Evolutionary conservation across 306 rosid genomes (phyloP), one percentile per base, ranked within the genome.

Genomic region (Urtica urens): DNA sequence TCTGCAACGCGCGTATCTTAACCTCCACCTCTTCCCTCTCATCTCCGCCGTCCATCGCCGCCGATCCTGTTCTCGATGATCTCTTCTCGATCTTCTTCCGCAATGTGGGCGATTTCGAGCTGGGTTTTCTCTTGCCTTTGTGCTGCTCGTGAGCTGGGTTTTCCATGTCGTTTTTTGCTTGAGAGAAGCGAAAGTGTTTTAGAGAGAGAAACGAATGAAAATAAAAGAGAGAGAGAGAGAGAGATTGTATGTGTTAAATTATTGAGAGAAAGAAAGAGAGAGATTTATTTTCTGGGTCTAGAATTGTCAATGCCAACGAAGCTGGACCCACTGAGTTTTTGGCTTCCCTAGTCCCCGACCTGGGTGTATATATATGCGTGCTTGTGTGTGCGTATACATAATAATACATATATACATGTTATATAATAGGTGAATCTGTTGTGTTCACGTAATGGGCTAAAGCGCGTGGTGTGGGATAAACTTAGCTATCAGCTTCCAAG

Each of bases 301-400:
- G 75, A 83, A 88, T 76, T 88, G 95, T 77, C 80, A 81, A 84
- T 72, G 93, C 82, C 93, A 84, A 81, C 93, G 80, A 81, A 81
- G 90, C 82, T 50, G 73, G 92, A 52, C 81, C 93, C 93, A 67
- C 72, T 31, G 7, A 1, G 24, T 38, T 63, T 73, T 68, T 74
- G 81, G 52, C 54, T 49, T 66, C 57, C 65, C 51, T 40, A 51
- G 42, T 77, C 68, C 50, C 38, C 56, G 41, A 63, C 68, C 59
- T 58, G 57, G 61, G n/a, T 28, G 11, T n/a, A n/a, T n/a, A n/a
- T n/a, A n/a, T n/a, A n/a, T n/a, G n/a, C n/a, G n/a, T n/a, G n/a
- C n/a, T n/a, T n/a, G n/a, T n/a, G n/a, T n/a, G n/a, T n/a, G n/a
- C n/a, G n/a, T n/a, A n/a, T n/a, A n/a, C n/a, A n/a, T n/a, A n/a